Percentiles rank a stretch among this genome's conserved stretches.
Conservation (phyloP, 352 stramenopile species). For the Chrysophaeum taylorii region DNA sequence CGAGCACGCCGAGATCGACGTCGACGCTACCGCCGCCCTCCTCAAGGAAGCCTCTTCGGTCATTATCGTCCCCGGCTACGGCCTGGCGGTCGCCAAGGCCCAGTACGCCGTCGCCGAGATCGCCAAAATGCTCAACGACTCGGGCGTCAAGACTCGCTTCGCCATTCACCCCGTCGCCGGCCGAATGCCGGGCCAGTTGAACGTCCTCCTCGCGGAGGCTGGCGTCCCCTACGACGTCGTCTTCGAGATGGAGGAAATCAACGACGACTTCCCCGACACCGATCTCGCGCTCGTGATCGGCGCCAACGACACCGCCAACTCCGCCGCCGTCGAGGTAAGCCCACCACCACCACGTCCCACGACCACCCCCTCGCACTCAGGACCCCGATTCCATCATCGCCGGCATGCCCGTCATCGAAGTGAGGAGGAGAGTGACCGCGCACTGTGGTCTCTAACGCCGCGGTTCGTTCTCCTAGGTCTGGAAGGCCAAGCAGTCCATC, state of each 20-base stretch:
- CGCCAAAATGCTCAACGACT: conserved; percentile 29
- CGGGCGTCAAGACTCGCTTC: conserved; percentile 62
- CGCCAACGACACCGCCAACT: conserved; percentile 80
- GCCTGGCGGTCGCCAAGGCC: conserved; percentile 73
- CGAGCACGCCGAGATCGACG: conserved; percentile 55
- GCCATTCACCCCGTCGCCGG: conserved; percentile 78
- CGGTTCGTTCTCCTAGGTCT: conserved; percentile 48
- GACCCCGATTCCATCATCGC: conserved; percentile 77
- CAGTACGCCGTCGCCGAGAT: conserved; percentile 64
- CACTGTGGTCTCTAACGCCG: neutral
- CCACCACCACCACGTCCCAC: too few species aligned
- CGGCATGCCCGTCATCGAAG: conserved; percentile 80
- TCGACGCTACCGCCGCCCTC: conserved; percentile 45
- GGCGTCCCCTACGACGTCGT: conserved; percentile 85
- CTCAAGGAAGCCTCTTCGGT: conserved; percentile 54
- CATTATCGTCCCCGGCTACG: conserved; percentile 79
- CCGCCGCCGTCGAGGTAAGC: conserved; percentile 72
- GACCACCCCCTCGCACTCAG: too few species aligned
- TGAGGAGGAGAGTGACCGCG: conserved; percentile 20
- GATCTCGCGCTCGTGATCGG: conserved; percentile 74
- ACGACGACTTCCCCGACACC: conserved; percentile 51
- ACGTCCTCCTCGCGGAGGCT: conserved; percentile 82
- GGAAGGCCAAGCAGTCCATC: conserved; percentile 72
- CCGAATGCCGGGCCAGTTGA: conserved; percentile 80
- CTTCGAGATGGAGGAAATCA: conserved; percentile 78